Evolutionary conservation across 352 stramenopile species (phyloP), one percentile per base, ranked within the genome.

Genomic region (Pythium volutum): DNA sequence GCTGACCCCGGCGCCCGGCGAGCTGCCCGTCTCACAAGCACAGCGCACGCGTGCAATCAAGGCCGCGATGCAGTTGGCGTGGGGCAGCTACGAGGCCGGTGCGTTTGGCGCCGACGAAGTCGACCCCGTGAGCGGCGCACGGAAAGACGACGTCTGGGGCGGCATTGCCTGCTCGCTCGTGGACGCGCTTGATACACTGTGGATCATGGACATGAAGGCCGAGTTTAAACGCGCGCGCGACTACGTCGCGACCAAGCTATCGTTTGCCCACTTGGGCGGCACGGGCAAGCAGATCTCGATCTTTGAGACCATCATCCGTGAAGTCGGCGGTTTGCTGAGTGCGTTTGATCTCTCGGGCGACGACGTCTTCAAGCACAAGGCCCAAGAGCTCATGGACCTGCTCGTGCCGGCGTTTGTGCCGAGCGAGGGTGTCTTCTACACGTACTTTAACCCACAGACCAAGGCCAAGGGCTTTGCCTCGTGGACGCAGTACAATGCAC

Each of bases 271-370:
- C 33, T 57, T 91, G 39, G 81, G 81, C 14, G 27, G 20, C 16
- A 75, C 74, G 20, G 75, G 84, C 67, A 61, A 63, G 26, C 61
- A 73, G 15, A 80, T 99, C 11, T 98, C 91, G 22, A 79, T 98
- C 22, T 99, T 99, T 79, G 98, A 99, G 81, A 99, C 96, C 1
- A 99, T 97, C 42, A 99, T 99, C 82, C 92, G 97, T 23, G 93
- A 95, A 71, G 81, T 99, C 4, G 98, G 97, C 20, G 98, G 98
- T 10, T 77, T 99, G 6, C 81, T 99, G 11, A 93, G 91, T 34
- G 97, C 97, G 0, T 99, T 97, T 73, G 87, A 97, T 62, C 71
- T 99, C 31, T 93, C 93, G 18, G 42, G 64, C 1, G 87, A 97
- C 71, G 56, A 49, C 5, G 63, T 94, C 18, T 98, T 99, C 73